Evolutionary conservation across 2,329 filamentous ascomycete genomes (phyloP).

Genomic region (Aspergillus pseudoviridinutans): DNA sequence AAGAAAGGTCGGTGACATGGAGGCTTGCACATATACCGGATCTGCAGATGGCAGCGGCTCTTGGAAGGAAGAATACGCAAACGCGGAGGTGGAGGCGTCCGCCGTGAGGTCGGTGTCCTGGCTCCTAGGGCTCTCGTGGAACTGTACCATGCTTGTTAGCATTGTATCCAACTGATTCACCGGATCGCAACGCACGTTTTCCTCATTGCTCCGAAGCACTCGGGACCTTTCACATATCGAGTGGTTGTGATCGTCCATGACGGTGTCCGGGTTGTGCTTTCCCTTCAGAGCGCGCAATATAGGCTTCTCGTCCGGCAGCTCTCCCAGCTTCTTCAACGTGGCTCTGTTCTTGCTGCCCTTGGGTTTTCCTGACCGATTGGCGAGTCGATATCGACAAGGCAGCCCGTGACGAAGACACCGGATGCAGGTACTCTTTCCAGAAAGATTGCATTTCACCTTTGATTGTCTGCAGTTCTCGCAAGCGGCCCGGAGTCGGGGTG

Average conservation of each 20-base stretch:
- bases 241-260: slow-evolving; percentile 11
- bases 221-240: not conserved
- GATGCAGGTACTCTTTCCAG: slow-evolving; percentile 33
- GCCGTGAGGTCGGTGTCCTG: not conserved
- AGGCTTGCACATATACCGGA: slow-evolving; percentile 21
- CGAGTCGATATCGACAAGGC: slow-evolving; percentile 35
- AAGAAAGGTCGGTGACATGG: slow-evolving; percentile 29
- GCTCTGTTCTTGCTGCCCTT: slow-evolving; percentile 39
- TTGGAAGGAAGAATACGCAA: not conserved
- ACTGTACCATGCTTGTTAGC: not conserved
- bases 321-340: slow-evolving; percentile 33
- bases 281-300: slow-evolving; percentile 14
- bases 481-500: slow-evolving; percentile 35
- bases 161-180: not conserved
- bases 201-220: not conserved
- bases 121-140: not conserved
- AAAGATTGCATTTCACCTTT: slow-evolving; percentile 38
- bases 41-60: slow-evolving; percentile 3
- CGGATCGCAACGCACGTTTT: not conserved
- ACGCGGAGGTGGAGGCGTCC: not conserved
- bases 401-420: slow-evolving; percentile 37
- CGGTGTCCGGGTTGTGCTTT: slow-evolving; percentile 11
- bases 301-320: slow-evolving; percentile 30
- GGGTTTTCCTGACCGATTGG: slow-evolving; percentile 38
- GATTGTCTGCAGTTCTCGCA: slow-evolving; percentile 40